Conservation (phyloP, 352 stramenopile species). For the Saprolegnia diclina region DNA sequence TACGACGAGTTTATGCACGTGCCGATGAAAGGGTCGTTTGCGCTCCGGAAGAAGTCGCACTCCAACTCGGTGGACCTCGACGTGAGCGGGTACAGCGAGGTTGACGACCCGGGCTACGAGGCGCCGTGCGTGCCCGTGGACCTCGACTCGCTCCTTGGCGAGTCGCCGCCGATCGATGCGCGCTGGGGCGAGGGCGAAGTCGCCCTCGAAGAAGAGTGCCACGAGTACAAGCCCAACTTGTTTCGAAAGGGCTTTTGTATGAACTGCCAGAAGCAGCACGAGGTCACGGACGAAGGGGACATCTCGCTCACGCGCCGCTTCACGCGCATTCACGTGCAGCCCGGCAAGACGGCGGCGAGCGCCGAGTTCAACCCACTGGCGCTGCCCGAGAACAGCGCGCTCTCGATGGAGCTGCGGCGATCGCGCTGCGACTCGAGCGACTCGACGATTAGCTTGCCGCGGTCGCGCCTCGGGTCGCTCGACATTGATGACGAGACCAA, state of each 20-base stretch:
- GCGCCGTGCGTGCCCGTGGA: slow-evolving; percentile 35
- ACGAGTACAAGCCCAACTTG: slow-evolving; percentile 72
- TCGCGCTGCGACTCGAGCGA: slow-evolving; percentile 22
- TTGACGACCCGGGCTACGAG: slow-evolving; percentile 22
- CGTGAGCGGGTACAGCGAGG: slow-evolving; percentile 20
- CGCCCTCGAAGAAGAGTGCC: slow-evolving; percentile 78
- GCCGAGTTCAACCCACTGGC: slow-evolving; percentile 66
- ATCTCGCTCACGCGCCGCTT: slow-evolving; percentile 60
- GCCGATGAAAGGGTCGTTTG: neutral
- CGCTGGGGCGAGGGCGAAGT: slow-evolving; percentile 79
- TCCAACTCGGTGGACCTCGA: slow-evolving; percentile 25
- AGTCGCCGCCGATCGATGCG: slow-evolving; percentile 79
- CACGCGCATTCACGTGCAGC: slow-evolving; percentile 42
- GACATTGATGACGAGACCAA: slow-evolving; percentile 20
- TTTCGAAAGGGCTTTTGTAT: slow-evolving; percentile 86
- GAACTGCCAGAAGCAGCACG: slow-evolving; percentile 87
- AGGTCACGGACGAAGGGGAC: slow-evolving; percentile 62
- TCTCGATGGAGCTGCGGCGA: slow-evolving; percentile 20
- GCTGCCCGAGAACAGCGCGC: slow-evolving; percentile 21
- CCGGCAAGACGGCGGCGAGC: slow-evolving; percentile 68
- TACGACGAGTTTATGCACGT: slow-evolving; percentile 28
- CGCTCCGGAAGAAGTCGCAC: slow-evolving; percentile 10
- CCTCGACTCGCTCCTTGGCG: slow-evolving; percentile 68
- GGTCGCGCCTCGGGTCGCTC: slow-evolving; percentile 15
- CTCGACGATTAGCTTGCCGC: slow-evolving; percentile 19